A percentile compares a stretch with the other conserved stretches of the same genome.
phyloP scores from a whole-genome alignment of 257 asterid species.

The Osmanthus fragrans region DNA sequence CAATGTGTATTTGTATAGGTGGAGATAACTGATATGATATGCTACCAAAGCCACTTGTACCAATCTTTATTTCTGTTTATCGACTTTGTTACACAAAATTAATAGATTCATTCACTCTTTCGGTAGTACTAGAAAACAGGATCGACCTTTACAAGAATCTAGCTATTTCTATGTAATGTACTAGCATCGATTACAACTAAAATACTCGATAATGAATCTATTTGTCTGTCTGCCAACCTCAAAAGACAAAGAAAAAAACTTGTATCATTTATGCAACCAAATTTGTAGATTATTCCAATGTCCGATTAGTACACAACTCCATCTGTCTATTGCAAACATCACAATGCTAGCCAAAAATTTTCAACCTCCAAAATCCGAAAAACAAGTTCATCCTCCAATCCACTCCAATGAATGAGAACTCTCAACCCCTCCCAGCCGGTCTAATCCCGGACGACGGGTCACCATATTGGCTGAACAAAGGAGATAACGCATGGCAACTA shows the following conservation, averaged over 20 bases:
- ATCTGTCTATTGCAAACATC: conserved; percentile 14
- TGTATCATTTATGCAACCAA: conserved; percentile 28
- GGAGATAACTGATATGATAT: too few species aligned
- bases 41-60: too few species aligned
- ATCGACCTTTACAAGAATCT: conserved; percentile 30
- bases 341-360: not conserved
- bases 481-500: conserved; percentile 61
- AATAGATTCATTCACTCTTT: too few species aligned
- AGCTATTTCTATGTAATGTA: not conserved
- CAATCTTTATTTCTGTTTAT: too few species aligned
- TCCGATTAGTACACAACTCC: not conserved
- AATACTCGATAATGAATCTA: conserved; percentile 23
- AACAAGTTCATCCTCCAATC: not conserved
- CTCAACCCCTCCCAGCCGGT: conserved; percentile 33
- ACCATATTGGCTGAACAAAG: conserved; percentile 61
- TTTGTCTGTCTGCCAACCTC: conserved; percentile 12
- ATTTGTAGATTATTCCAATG: conserved; percentile 35
- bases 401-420: conserved; percentile 16
- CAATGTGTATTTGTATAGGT: too few species aligned
- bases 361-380: not conserved
- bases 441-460: conserved; percentile 22
- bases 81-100: too few species aligned
- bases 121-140: not conserved
- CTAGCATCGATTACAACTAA: conserved; percentile 11
- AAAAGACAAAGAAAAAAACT: conserved; percentile 8